Evolutionary conservation across 2,329 filamentous ascomycete species (phyloP).

Genomic region (Neofusicoccum umdonicola): DNA sequence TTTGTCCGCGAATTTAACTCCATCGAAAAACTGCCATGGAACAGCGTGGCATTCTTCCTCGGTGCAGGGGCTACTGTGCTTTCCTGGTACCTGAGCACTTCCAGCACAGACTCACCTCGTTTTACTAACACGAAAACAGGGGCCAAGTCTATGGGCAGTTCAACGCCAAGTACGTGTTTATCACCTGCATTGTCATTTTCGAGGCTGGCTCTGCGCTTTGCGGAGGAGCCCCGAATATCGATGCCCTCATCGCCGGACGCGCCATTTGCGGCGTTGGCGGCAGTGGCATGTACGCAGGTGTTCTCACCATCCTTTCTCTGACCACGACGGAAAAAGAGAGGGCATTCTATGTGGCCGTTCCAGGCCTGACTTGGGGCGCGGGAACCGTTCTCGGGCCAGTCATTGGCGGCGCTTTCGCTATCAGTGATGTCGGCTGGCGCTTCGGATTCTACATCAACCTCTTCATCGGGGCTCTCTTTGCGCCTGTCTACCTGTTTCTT

Average conservation of each 20-base stretch:
- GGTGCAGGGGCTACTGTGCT: conserved; percentile 10
- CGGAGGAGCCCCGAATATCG: conserved; percentile 42
- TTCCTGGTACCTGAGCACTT: neutral
- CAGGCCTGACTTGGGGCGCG: conserved; percentile 36
- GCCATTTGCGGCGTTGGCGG: conserved; percentile 36
- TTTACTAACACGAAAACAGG: neutral
- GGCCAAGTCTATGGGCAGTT: neutral
- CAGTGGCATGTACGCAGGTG: conserved; percentile 33
- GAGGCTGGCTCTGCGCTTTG: conserved; percentile 39
- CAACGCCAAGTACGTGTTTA: conserved; percentile 9
- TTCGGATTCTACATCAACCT: conserved; percentile 29
- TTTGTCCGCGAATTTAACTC: conserved; percentile 4
- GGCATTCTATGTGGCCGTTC: conserved; percentile 33
- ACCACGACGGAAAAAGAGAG: conserved; percentile 24
- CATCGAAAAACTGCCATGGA: conserved; percentile 8
- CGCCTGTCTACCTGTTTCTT: neutral
- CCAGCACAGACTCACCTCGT: neutral
- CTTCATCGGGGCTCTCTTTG: neutral
- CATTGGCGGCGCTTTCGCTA: conserved; percentile 32
- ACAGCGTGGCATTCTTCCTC: conserved; percentile 7
- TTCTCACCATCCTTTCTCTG: conserved; percentile 22
- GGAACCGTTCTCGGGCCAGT: conserved; percentile 40
- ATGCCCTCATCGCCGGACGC: conserved; percentile 46
- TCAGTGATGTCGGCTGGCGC: conserved; percentile 43
- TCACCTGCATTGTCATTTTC: conserved; percentile 27